Evolutionary conservation across 805 yeast species (phyloP).

Genomic region (Ogataea pignaliae): DNA sequence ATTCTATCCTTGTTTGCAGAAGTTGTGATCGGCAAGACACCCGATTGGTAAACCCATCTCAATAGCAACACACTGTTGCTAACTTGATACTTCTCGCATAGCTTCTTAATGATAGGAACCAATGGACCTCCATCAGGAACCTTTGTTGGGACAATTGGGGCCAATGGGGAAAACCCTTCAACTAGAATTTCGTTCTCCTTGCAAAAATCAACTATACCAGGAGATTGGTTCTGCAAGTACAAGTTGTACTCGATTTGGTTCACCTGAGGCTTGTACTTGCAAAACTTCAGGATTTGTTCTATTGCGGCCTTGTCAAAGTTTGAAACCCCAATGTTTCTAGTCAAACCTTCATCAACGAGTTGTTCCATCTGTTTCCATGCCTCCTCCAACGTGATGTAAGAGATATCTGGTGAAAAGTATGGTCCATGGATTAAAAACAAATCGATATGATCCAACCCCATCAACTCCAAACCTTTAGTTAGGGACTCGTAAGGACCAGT

Average conservation of each 20-base stretch:
- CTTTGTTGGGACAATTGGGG: slow-evolving; percentile 48
- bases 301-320: slow-evolving; percentile 50
- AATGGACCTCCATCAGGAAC: slow-evolving; percentile 37
- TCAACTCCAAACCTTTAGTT: slow-evolving; percentile 40
- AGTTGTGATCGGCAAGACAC: slow-evolving; percentile 72
- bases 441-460: slow-evolving; percentile 53
- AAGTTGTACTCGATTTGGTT: slow-evolving; percentile 71
- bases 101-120: slow-evolving; percentile 30
- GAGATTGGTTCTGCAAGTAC: slow-evolving; percentile 59
- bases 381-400: slow-evolving; percentile 42
- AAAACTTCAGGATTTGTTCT: slow-evolving; percentile 36
- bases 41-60: slow-evolving; percentile 64
- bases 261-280: slow-evolving; percentile 50
- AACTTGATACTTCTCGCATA: slow-evolving; percentile 54
- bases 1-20: slow-evolving; percentile 57
- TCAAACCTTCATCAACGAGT: slow-evolving; percentile 40
- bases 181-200: slow-evolving; percentile 45
- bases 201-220: slow-evolving; percentile 49
- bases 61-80: slow-evolving; percentile 62
- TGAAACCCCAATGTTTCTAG: slow-evolving; percentile 54
- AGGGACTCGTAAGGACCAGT: slow-evolving; percentile 47
- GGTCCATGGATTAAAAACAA: slow-evolving; percentile 63
- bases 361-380: slow-evolving; percentile 47
- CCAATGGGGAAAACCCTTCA: slow-evolving; percentile 65
- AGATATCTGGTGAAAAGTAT: slow-evolving; percentile 35